These are phyloP conservation scores for Fusarium nygamai DNA, from an alignment of 2,329 filamentous ascomycete genomes.

Conservation along the genomic window DNA sequence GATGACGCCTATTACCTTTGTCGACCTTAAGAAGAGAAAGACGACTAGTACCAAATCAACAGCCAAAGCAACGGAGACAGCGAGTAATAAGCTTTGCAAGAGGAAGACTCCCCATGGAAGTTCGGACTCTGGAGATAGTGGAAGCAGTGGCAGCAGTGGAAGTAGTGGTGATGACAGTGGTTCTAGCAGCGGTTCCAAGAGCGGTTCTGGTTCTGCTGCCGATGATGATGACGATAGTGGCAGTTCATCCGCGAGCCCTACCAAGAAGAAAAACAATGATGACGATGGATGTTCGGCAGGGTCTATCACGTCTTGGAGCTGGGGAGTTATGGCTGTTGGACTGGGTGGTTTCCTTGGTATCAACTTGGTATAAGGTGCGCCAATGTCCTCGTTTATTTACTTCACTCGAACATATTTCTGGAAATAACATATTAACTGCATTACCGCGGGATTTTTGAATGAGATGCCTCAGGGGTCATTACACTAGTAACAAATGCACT, in stretches of 20 bases:
- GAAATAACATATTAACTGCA: neutral
- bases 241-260: neutral
- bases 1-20: constrained; percentile 38
- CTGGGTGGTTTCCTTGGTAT: constrained; percentile 8
- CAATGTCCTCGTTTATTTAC: fast-evolving
- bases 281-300: constrained; percentile 18
- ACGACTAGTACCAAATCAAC: neutral
- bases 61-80: neutral
- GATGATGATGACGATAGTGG: neutral
- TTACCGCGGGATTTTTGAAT: neutral
- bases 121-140: neutral
- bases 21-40: constrained; percentile 21
- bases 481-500: fast-evolving
- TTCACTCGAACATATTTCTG: neutral
- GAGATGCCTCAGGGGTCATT: neutral
- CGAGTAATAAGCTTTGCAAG: constrained; percentile 7
- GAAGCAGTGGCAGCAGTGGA: neutral
- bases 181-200: neutral
- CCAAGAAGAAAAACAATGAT: neutral
- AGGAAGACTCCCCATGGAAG: neutral
- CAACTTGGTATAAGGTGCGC: neutral
- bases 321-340: constrained; percentile 8
- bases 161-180: neutral
- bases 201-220: neutral
- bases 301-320: neutral